Evolutionary conservation across 345 rosid species (phyloP).

Genomic region (Boechera retrofracta): DNA sequence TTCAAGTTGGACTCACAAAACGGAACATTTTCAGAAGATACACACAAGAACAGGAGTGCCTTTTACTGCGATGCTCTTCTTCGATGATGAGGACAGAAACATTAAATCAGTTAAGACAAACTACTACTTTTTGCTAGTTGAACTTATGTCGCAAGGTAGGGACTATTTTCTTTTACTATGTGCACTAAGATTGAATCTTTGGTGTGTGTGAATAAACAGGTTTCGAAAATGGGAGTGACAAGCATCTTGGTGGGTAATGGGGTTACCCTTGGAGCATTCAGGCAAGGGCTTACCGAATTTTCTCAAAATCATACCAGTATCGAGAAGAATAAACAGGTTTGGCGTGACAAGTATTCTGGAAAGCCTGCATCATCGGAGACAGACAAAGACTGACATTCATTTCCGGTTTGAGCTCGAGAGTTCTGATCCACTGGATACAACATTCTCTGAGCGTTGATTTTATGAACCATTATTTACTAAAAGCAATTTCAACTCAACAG

Average conservation of each 20-base stretch:
- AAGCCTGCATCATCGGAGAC: conserved; percentile 55
- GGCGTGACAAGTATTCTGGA: conserved; percentile 63
- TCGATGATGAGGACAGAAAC: conserved; percentile 80
- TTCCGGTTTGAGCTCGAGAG: background rate
- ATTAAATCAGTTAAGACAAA: conserved; percentile 58
- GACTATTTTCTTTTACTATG: background rate
- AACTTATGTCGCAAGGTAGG: background rate
- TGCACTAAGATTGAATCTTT: background rate
- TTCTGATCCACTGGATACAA: background rate
- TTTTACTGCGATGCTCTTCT: conserved; percentile 73
- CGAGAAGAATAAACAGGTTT: conserved; percentile 72
- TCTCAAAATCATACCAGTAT: conserved; percentile 51
- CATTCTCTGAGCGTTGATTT: background rate
- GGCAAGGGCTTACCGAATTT: conserved; percentile 74
- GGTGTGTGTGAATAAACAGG: conserved; percentile 48
- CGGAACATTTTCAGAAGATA: conserved; percentile 83
- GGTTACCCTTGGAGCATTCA: conserved; percentile 73
- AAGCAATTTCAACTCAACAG: too few relatives aligned
- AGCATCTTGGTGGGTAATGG: conserved; percentile 70
- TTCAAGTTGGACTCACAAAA: conserved; percentile 77
- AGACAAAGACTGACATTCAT: conserved; percentile 21
- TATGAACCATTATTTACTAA: too few relatives aligned
- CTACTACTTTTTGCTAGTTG: conserved; percentile 4
- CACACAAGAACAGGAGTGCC: conserved; percentile 73
- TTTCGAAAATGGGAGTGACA: conserved; percentile 83